Evolutionary conservation across 1,284 basidiomycete genomes (phyloP).

Genomic region (Naganishia sp.): DNA sequence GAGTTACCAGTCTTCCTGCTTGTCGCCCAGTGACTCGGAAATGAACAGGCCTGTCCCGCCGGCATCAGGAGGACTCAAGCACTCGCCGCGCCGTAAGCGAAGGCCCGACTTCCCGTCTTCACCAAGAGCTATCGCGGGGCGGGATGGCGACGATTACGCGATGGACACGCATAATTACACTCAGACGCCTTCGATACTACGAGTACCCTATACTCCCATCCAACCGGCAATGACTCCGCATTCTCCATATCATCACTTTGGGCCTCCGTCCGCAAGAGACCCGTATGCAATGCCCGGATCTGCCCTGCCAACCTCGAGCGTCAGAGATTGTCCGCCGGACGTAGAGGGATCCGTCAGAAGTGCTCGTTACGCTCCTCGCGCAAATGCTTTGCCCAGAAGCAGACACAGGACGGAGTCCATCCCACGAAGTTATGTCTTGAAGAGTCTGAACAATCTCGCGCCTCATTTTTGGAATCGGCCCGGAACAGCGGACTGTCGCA

Average conservation of each 20-base stretch:
- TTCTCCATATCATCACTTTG: neutral
- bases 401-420: conserved; percentile 29
- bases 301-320: conserved; percentile 5
- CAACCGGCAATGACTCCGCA: neutral
- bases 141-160: neutral
- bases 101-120: conserved; percentile 13
- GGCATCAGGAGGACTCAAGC: neutral
- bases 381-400: neutral
- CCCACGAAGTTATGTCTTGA: conserved; percentile 44
- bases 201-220: conserved; percentile 13
- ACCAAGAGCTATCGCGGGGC: conserved; percentile 2
- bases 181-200: conserved; percentile 21
- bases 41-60: neutral
- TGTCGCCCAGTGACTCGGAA: neutral
- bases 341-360: neutral
- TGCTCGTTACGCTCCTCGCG: neutral
- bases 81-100: conserved; percentile 15
- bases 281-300: neutral
- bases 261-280: conserved; percentile 6
- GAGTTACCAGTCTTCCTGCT: neutral
- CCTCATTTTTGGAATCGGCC: conserved; percentile 45
- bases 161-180: conserved; percentile 12
- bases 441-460: conserved; percentile 45
- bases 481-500: conserved; percentile 44
- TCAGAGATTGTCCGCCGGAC: conserved; percentile 6